These are phyloP conservation scores for Barbatosphaeria neglecta DNA, from an alignment of 495 filamentous ascomycete species.

Conservation along the genomic window DNA sequence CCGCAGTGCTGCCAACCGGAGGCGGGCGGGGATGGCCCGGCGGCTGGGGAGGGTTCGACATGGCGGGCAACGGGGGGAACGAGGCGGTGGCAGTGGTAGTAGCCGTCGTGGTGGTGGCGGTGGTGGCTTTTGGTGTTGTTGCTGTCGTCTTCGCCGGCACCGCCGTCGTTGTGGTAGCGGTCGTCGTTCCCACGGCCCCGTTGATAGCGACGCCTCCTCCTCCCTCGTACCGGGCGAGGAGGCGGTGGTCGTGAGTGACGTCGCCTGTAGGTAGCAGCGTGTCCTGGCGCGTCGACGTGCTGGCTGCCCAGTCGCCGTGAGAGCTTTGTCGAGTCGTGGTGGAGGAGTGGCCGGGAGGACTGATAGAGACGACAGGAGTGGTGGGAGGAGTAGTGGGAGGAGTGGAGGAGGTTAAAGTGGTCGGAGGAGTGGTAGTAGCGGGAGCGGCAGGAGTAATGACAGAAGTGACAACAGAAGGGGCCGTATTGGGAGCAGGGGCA, in stretches of 20 bases:
- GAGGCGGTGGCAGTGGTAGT: conserved; percentile 1
- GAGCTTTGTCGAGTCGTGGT: background rate
- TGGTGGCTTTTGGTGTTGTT: no score
- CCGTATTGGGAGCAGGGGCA: no score
- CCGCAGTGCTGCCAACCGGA: conserved; percentile 9
- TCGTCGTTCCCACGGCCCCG: conserved; percentile 7
- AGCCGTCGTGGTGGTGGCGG: conserved; percentile 5
- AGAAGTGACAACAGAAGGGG: no score
- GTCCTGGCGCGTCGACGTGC: background rate
- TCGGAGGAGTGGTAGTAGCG: background rate
- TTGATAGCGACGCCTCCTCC: conserved; percentile 5
- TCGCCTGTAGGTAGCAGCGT: background rate
- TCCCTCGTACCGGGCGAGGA: background rate
- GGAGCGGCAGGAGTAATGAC: background rate
- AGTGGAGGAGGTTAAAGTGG: background rate
- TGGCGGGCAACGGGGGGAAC: conserved; percentile 16
- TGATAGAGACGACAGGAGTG: no score
- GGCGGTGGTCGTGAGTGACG: background rate
- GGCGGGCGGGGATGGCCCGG: conserved; percentile 33
- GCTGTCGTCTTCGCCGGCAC: no score
- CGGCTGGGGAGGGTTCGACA: conserved; percentile 37
- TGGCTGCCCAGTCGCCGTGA: background rate
- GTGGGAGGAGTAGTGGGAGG: background rate
- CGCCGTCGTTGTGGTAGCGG: conserved; percentile 9
- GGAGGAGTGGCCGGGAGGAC: background rate